Evolutionary conservation across 2,329 filamentous ascomycete genomes (phyloP), one percentile per base, ranked within the genome.

Genomic region (Colletotrichum aenigma): DNA sequence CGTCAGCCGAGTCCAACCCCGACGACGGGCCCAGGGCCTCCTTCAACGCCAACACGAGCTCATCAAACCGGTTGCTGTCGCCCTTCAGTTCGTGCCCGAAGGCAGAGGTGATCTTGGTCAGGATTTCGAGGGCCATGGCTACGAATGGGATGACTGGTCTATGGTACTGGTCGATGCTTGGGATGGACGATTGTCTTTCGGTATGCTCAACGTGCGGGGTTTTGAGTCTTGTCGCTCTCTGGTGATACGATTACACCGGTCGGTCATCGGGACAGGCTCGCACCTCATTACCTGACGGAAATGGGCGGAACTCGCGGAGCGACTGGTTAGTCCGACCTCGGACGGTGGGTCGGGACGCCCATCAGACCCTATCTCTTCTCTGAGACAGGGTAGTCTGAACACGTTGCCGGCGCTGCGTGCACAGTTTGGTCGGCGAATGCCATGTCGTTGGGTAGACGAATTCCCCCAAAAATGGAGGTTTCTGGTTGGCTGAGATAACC

Each of bases 1-100:
- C 92, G 82, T 97, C 95, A 58, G 93, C 93, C 38, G 94, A 97
- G 76, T 94, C 93, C 79, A 98, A 89, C 4, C 96, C 96, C 15
- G 94, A 97, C 74, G 92, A 94, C 5, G 95, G 94, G 4, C 95
- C 96, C 7, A 98, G 90, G 28, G 91, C 92, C 71, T 90, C 87
- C 81, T 93, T 96, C 79, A 98, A 91, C n/a, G 91, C 91, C 74
- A 90, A 82, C 71, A 97, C 94, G 61, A 98, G 92, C 69, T 88
- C 84, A 48, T 96, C 91, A 82, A 97, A 97, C 15, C 84, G 83
- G 79, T 90, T 86, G 67, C 81, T n/a, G 24, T 74, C 73, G 34
- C 60, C 30, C 28, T 70, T 67, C 34, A 60, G 36, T n/a, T 74
- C 71, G 65, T 72, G 72, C 58, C 65, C 76, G 56, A 80, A 75